Conservation (phyloP, 2,329 filamentous ascomycete species). For the Neofusicoccum laricinum region DNA sequence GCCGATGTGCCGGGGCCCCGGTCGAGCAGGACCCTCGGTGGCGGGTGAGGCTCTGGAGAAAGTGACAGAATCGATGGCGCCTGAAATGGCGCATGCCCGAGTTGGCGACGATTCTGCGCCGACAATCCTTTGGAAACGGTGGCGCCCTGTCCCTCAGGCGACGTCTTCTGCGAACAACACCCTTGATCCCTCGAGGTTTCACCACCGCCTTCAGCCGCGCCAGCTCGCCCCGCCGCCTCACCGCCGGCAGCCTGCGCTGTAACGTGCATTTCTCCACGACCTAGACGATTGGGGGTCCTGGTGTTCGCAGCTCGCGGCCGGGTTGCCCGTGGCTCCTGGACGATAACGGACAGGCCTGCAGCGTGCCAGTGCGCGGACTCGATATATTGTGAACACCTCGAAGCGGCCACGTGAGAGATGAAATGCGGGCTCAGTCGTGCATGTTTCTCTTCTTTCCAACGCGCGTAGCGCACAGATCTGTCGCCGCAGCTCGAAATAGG, state of each 20-base stretch:
- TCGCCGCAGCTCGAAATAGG: conserved; percentile 1
- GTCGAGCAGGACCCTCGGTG: conserved; percentile 1
- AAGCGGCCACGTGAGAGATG: conserved; percentile 9
- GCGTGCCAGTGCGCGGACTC: neutral
- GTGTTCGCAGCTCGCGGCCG: neutral
- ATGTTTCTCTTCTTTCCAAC: neutral
- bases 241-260: conserved; percentile 10
- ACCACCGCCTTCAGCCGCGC: conserved; percentile 12
- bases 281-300: neutral
- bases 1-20: conserved; percentile 4
- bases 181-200: conserved; percentile 13
- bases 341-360: neutral
- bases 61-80: conserved; percentile 4
- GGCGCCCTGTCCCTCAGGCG: conserved; percentile 7
- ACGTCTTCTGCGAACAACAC: conserved; percentile 3
- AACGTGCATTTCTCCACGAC: conserved; percentile 6
- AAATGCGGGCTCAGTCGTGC: conserved; percentile 8
- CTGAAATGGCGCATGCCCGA: conserved; percentile 12
- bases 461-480: neutral
- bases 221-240: conserved; percentile 1
- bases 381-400: conserved; percentile 3
- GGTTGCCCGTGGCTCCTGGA: neutral
- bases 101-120: conserved; percentile 15
- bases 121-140: conserved; percentile 14
- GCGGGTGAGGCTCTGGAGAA: neutral